Conservation (phyloP, 2,329 filamentous ascomycete genomes). For the Trichothecium roseum region DNA sequence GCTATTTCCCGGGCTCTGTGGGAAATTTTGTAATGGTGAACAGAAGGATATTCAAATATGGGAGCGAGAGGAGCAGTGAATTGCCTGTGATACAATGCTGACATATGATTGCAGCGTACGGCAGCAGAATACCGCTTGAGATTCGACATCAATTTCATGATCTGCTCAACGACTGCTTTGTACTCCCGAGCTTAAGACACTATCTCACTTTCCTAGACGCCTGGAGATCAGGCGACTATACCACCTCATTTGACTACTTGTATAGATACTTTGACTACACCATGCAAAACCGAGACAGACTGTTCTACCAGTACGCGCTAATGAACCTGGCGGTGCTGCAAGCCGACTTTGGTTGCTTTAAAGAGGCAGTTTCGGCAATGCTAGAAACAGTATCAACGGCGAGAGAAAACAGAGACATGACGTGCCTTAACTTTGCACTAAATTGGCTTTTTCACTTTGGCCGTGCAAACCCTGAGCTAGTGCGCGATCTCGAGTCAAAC, state of each 20-base stretch:
- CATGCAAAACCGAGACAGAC: slow-evolving; percentile 71
- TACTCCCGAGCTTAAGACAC: slow-evolving; percentile 64
- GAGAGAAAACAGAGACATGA: slow-evolving; percentile 83
- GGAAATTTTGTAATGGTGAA: too few relatives aligned
- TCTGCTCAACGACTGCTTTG: slow-evolving; percentile 55
- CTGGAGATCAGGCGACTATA: slow-evolving; percentile 85
- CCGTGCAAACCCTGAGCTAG: slow-evolving; percentile 71
- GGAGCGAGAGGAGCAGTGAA: too few relatives aligned
- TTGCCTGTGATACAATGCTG: slow-evolving; percentile 1
- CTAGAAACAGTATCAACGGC: slow-evolving; percentile 93
- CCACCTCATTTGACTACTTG: slow-evolving; percentile 79
- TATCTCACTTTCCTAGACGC: slow-evolving; percentile 83
- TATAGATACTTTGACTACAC: slow-evolving; percentile 97
- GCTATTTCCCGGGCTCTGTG: neutral
- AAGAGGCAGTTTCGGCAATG: slow-evolving; percentile 87
- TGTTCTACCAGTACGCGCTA: slow-evolving; percentile 89
- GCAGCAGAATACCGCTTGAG: slow-evolving; percentile 64
- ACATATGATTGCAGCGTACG: slow-evolving; percentile 44
- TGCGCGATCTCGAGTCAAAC: slow-evolving; percentile 57
- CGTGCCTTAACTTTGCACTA: slow-evolving; percentile 86
- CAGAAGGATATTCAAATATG: too few relatives aligned
- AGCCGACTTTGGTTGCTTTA: slow-evolving; percentile 86
- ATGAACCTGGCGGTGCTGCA: slow-evolving; percentile 90
- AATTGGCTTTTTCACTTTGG: slow-evolving; percentile 95
- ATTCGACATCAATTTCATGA: slow-evolving; percentile 62